A percentile compares a stretch with the other conserved stretches of the same genome.
Evolutionary conservation across 2,329 filamentous ascomycete species (phyloP).

Genomic region (Hypoxylon rubiginosum): DNA sequence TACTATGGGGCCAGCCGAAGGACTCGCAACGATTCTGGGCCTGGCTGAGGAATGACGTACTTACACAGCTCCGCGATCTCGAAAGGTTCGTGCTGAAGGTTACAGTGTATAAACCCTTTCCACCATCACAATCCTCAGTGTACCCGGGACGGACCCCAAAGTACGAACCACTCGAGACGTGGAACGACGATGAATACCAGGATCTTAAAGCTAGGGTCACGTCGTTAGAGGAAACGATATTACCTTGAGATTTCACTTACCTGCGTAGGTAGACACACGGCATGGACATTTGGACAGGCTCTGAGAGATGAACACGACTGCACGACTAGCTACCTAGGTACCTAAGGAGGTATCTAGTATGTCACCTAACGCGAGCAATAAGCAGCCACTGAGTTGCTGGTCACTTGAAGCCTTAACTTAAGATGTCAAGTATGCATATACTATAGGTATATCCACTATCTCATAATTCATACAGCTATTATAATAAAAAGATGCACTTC

Average conservation of each 20-base stretch:
- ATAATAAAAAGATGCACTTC: constrained; percentile 1
- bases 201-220: constrained; percentile 26
- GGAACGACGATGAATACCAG: constrained; percentile 33
- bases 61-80: constrained; percentile 32
- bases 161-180: constrained; percentile 24
- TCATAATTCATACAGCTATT: constrained; percentile 22
- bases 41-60: constrained; percentile 36
- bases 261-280: neutral
- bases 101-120: constrained; percentile 22
- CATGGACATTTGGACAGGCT: neutral
- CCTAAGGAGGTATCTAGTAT: too few relatives aligned
- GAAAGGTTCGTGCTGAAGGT: constrained; percentile 39
- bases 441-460: constrained; percentile 15
- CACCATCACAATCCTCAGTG: neutral
- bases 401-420: neutral
- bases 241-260: neutral
- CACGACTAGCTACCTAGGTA: too few relatives aligned
- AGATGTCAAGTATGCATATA: neutral
- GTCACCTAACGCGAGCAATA: neutral
- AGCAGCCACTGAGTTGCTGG: neutral
- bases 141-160: constrained; percentile 7
- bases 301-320: too few relatives aligned
- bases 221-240: neutral
- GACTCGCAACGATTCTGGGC: constrained; percentile 35
- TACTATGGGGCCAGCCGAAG: constrained; percentile 35